Evolutionary conservation across 2,329 filamentous ascomycete genomes (phyloP).

Genomic region (Pezicula carpinea): DNA sequence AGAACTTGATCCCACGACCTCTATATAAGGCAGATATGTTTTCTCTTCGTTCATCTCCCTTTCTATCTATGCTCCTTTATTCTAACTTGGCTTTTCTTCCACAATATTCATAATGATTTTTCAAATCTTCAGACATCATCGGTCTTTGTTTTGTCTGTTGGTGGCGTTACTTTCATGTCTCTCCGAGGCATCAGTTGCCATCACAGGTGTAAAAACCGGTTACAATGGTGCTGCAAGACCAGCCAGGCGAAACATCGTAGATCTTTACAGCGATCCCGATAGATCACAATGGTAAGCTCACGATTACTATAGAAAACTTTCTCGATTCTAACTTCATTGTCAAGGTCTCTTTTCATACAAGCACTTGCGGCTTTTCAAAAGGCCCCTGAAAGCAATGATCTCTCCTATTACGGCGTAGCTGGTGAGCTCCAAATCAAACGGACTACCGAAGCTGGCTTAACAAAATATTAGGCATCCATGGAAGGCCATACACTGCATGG

Average conservation of each 20-base stretch:
- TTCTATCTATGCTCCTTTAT: too few species aligned
- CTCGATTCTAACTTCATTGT: neutral
- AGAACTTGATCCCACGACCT: too few species aligned
- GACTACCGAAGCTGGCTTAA: neutral
- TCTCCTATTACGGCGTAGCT: constrained; percentile 3
- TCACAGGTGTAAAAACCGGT: constrained; percentile 1
- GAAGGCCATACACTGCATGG: constrained; percentile 2
- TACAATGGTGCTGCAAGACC: constrained; percentile 1
- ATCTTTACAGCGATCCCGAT: neutral
- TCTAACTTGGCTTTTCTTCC: too few species aligned
- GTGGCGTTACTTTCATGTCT: neutral
- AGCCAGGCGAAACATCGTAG: constrained; percentile 1
- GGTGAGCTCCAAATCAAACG: neutral
- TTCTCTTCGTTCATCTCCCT: too few species aligned
- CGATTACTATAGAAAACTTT: neutral
- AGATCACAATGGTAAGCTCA: neutral
- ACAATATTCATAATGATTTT: too few species aligned
- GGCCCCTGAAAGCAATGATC: neutral
- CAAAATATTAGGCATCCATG: constrained; percentile 1
- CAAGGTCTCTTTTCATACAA: constrained; percentile 3
- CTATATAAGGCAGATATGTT: too few species aligned
- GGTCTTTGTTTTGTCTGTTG: neutral
- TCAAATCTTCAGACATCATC: too few species aligned
- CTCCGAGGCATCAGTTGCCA: neutral
- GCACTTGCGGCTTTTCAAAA: constrained; percentile 4